These are phyloP conservation scores for Ceratocystis harringtonii DNA, from an alignment of 2,329 filamentous ascomycete genomes.

Conservation along the genomic window DNA sequence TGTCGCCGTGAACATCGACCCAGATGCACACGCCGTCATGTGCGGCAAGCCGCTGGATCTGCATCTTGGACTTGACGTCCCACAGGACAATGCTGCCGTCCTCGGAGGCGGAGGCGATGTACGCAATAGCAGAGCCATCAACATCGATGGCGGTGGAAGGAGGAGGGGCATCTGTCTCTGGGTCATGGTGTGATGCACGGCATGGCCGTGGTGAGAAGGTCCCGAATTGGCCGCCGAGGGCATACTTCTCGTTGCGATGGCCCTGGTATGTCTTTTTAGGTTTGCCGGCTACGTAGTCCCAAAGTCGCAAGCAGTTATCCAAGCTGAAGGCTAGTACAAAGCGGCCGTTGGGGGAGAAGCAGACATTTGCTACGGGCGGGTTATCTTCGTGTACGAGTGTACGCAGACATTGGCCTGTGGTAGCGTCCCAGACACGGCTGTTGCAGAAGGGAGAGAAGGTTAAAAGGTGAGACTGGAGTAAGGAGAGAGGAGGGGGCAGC, in stretches of 20 bases:
- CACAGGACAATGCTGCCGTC: constrained; percentile 75
- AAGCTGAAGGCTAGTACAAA: constrained; percentile 85
- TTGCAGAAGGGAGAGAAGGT: constrained; percentile 5
- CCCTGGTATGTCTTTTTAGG: constrained; percentile 97
- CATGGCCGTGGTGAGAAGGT: constrained; percentile 26
- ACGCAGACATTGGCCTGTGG: constrained; percentile 83
- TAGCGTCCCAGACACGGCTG: constrained; percentile 86
- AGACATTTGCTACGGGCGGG: constrained; percentile 35
- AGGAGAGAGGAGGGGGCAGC: background rate
- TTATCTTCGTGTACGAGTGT: constrained; percentile 92
- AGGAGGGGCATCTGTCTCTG: constrained; percentile 17
- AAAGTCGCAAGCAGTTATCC: constrained; percentile 77
- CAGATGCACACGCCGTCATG: constrained; percentile 49
- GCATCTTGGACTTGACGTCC: constrained; percentile 75
- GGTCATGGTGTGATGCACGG: constrained; percentile 12
- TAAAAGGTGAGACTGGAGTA: background rate
- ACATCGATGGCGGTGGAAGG: constrained; percentile 6
- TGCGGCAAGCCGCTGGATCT: constrained; percentile 50
- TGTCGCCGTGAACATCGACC: constrained; percentile 44
- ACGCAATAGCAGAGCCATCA: constrained; percentile 28
- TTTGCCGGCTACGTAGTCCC: constrained; percentile 84
- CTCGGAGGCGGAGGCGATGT: constrained; percentile 73
- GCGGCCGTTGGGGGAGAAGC: constrained; percentile 86
- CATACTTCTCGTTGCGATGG: constrained; percentile 70
- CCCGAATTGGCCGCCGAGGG: constrained; percentile 73